Evolutionary conservation across 2,329 filamentous ascomycete species (phyloP).

Genomic region (Hirsutella rhossiliensis): DNA sequence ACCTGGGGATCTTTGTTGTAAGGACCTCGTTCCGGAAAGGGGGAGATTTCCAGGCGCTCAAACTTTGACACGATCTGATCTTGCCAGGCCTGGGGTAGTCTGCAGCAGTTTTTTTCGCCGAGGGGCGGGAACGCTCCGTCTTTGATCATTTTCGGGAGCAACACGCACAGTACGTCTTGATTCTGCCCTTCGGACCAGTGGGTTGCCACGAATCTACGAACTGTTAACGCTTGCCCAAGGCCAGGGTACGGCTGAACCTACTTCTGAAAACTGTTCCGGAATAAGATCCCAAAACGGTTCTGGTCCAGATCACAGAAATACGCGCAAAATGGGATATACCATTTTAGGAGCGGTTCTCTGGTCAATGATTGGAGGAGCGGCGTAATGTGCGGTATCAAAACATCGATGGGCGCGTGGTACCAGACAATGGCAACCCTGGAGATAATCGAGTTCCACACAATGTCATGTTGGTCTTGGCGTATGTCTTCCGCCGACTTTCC

Average conservation of each 20-base stretch:
- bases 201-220: constrained; percentile 56
- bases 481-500: constrained; percentile 25
- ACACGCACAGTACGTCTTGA: constrained; percentile 56
- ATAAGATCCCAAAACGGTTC: constrained; percentile 65
- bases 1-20: constrained; percentile 50
- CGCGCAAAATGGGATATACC: constrained; percentile 79
- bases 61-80: constrained; percentile 61
- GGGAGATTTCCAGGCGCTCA: constrained; percentile 48
- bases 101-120: constrained; percentile 40
- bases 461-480: constrained; percentile 21
- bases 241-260: constrained; percentile 22
- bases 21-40: constrained; percentile 51
- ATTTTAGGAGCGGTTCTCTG: constrained; percentile 50
- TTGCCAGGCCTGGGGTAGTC: constrained; percentile 57
- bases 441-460: constrained; percentile 47
- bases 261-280: constrained; percentile 72
- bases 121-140: constrained; percentile 40
- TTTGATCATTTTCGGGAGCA: constrained; percentile 54
- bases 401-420: constrained; percentile 67
- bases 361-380: constrained; percentile 53
- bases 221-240: constrained; percentile 6
- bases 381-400: constrained; percentile 58
- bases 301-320: constrained; percentile 64
- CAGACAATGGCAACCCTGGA: constrained; percentile 53
- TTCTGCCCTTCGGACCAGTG: constrained; percentile 58